Evolutionary conservation across 2,329 filamentous ascomycete genomes (phyloP), one percentile per base, ranked within the genome.

Genomic region (Chaetomiaceae sp.): DNA sequence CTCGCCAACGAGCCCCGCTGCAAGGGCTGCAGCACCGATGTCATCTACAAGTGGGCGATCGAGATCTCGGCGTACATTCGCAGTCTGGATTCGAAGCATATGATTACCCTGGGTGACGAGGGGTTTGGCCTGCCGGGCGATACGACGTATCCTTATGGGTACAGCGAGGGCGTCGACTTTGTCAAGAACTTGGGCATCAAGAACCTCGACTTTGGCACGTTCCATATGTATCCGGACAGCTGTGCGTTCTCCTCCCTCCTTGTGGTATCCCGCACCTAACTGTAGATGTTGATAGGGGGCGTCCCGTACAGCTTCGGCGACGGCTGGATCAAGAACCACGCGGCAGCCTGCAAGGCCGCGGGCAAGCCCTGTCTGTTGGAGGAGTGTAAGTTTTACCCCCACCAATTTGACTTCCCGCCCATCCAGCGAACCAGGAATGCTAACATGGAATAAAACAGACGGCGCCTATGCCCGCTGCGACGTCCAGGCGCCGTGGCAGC

Each of bases 21-120:
- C 69, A 72, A 75, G 14, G 77, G 80, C 12, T 88, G 84, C 64
- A 69, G 72, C 37, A 77, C 79, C 1, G 73, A 75, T 7, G 75
- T 84, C 20, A 73, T 87, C 55, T 77, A 75, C 33, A 72, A 78
- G 42, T 87, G 83, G 84, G 79, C 81, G 19, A 68, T 72, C 11
- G 68, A 71, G 12, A 82, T 77, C 12, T 82, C 79, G 23, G 68
- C 72, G 8, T 86, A 83, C 61, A 80, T 87, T 65, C 85, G 85
- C 65, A 76, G 72, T 3, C 68, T 87, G 6, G 84, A 87, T 62
- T 59, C 74, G 1, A 65, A 75, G 43, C 84, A 85, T 65, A 77
- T 86, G 73, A 82, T 86, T 37, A 77, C 78, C 0, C 73, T 83
- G 19, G 83, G 84, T 15, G 83, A 86, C 58, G 84, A 74, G 52